These are phyloP conservation scores for Hymenoscyphus linearis DNA, from an alignment of 2,329 filamentous ascomycete genomes.

Conservation along the genomic window DNA sequence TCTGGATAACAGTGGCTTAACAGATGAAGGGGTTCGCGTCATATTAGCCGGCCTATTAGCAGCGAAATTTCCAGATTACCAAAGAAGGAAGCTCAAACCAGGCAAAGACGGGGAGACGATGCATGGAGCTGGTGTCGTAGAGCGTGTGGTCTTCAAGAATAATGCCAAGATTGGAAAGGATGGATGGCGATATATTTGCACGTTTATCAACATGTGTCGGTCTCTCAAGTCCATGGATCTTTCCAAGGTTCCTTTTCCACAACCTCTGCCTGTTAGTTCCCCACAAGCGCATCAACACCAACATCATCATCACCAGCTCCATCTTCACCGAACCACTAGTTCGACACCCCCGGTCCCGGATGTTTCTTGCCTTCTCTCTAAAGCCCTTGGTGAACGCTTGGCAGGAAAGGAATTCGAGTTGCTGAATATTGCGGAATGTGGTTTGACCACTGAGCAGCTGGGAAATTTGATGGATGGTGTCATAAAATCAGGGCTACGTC, in stretches of 20 bases:
- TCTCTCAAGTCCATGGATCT: slow-evolving; percentile 83
- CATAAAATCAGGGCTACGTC: slow-evolving; percentile 69
- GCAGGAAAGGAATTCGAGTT: slow-evolving; percentile 74
- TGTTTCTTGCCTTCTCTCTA: slow-evolving; percentile 62
- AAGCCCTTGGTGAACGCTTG: slow-evolving; percentile 70
- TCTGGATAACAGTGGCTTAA: slow-evolving; percentile 80
- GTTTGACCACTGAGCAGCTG: slow-evolving; percentile 65
- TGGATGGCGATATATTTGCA: slow-evolving; percentile 85
- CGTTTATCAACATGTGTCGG: slow-evolving; percentile 86
- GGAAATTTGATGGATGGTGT: slow-evolving; percentile 74
- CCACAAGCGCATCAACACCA: slow-evolving; percentile 14
- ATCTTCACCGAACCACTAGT: slow-evolving; percentile 21
- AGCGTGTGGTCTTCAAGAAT: slow-evolving; percentile 83
- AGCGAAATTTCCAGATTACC: slow-evolving; percentile 60
- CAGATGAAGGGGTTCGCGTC: slow-evolving; percentile 80
- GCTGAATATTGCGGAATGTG: slow-evolving; percentile 76
- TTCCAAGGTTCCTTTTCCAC: slow-evolving; percentile 76
- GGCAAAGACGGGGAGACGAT: slow-evolving; percentile 21
- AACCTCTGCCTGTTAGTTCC: slow-evolving; percentile 22
- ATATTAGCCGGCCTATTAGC: slow-evolving; percentile 82
- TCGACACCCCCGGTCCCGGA: slow-evolving; percentile 25
- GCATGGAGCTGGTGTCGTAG: slow-evolving; percentile 63
- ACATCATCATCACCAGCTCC: slow-evolving; percentile 12
- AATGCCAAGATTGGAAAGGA: slow-evolving; percentile 78
- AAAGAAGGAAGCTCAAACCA: slow-evolving; percentile 13